phyloP scores from a whole-genome alignment of 2,329 filamentous ascomycete genomes.

The Talaromyces atroroseus region DNA sequence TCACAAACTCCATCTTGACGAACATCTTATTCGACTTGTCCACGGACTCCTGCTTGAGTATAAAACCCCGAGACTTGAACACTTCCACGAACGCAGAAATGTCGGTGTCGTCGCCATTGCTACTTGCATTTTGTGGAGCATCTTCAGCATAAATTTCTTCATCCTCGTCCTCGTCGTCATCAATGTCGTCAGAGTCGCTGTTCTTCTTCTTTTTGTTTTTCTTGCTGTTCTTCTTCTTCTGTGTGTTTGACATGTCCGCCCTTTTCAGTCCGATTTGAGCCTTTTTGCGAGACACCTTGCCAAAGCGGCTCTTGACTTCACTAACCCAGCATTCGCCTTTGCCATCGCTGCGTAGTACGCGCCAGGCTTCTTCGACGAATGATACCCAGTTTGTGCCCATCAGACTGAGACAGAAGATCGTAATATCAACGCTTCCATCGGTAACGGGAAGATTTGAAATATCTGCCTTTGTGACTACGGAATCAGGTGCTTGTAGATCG shows the following conservation, averaged over 20 bases:
- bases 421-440: conserved; percentile 73
- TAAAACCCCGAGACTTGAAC: conserved; percentile 72
- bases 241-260: conserved; percentile 34
- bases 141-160: conserved; percentile 51
- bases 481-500: conserved; percentile 72
- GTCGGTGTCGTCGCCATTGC: conserved; percentile 68
- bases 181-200: conserved; percentile 37
- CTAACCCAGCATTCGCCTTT: conserved; percentile 86
- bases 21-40: conserved; percentile 97
- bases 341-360: conserved; percentile 80
- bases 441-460: conserved; percentile 75
- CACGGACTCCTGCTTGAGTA: conserved; percentile 67
- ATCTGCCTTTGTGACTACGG: conserved; percentile 79
- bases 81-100: conserved; percentile 82
- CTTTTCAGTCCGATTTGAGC: conserved; percentile 33
- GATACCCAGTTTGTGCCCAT: conserved; percentile 99
- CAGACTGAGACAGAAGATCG: conserved; percentile 90
- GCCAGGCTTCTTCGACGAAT: conserved; percentile 93
- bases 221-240: conserved; percentile 40
- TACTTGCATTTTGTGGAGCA: conserved; percentile 35
- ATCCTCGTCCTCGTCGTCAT: conserved; percentile 37
- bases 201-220: conserved; percentile 43
- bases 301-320: conserved; percentile 93
- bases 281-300: conserved; percentile 48
- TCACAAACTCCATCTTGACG: conserved; percentile 92